phyloP scores from a whole-genome alignment of 2,329 filamentous ascomycete species.

The Talaromyces rugulosus region DNA sequence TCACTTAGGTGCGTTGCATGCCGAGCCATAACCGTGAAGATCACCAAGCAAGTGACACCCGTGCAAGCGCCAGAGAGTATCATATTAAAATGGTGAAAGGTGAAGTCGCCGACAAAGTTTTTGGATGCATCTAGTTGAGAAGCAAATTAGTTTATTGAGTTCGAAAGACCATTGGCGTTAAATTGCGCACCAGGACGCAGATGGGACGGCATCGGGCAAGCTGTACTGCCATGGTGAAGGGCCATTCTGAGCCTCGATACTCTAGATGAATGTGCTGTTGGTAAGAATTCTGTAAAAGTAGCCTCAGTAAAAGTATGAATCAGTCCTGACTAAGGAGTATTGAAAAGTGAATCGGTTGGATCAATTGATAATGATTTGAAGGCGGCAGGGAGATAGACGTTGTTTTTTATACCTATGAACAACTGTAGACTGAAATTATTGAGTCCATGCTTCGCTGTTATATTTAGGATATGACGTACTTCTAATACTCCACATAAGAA shows the following conservation, averaged over 20 bases:
- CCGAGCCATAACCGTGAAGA: neutral
- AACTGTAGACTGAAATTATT: neutral
- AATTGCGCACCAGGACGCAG: neutral
- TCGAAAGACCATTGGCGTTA: neutral
- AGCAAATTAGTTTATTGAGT: neutral
- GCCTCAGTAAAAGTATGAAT: neutral
- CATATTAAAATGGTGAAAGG: neutral
- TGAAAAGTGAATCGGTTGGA: neutral
- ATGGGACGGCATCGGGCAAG: neutral
- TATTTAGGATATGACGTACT: neutral
- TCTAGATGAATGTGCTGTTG: no score
- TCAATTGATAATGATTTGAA: no score
- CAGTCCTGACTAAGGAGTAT: neutral
- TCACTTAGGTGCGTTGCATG: neutral
- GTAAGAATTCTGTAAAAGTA: neutral
- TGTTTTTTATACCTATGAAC: neutral
- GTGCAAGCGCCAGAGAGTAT: neutral
- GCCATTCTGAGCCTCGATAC: no score
- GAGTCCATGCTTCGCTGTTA: neutral
- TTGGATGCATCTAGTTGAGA: neutral
- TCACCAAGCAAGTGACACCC: neutral
- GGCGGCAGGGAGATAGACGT: neutral
- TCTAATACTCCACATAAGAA: neutral
- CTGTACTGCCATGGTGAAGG: neutral
- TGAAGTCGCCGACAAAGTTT: neutral